Conservation (phyloP, 106 monocot species). For the Dendrobium nobile region DNA sequence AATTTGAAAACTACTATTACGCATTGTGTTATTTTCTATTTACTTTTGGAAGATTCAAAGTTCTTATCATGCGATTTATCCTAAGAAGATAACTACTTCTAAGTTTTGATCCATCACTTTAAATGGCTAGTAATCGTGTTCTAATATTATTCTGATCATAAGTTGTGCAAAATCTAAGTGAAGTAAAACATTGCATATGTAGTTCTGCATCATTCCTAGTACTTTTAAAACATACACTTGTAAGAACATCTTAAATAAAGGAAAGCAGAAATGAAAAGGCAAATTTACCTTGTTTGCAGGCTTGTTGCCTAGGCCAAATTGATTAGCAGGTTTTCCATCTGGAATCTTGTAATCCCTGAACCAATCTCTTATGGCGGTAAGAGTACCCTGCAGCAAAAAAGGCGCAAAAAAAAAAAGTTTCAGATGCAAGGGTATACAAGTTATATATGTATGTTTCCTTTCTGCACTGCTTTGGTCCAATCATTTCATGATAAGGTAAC, state of each 20-base stretch:
- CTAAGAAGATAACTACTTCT: too few species aligned
- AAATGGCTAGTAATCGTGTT: too few species aligned
- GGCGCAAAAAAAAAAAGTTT: not conserved
- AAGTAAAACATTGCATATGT: too few species aligned
- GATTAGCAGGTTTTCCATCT: conserved; percentile 96
- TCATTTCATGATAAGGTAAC: not conserved
- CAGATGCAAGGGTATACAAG: not conserved
- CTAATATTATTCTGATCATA: too few species aligned
- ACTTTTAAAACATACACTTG: not conserved
- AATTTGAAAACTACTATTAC: too few species aligned
- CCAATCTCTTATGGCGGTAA: conserved; percentile 95
- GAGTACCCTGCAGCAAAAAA: conserved; percentile 60
- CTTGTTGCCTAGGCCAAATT: conserved; percentile 91
- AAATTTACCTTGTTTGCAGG: conserved; percentile 76
- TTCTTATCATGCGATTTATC: too few species aligned
- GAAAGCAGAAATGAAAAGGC: not conserved
- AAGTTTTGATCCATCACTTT: too few species aligned
- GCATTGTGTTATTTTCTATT: too few species aligned
- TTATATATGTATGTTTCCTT: not conserved
- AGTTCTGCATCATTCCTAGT: not conserved
- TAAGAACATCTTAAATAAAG: not conserved
- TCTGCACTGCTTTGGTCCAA: not conserved
- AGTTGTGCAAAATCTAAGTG: too few species aligned
- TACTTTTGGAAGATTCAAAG: too few species aligned
- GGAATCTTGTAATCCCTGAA: conserved; percentile 99